phyloP scores from a whole-genome alignment of 2,329 filamentous ascomycete genomes.

The Ophiocordyceps unilateralis region DNA sequence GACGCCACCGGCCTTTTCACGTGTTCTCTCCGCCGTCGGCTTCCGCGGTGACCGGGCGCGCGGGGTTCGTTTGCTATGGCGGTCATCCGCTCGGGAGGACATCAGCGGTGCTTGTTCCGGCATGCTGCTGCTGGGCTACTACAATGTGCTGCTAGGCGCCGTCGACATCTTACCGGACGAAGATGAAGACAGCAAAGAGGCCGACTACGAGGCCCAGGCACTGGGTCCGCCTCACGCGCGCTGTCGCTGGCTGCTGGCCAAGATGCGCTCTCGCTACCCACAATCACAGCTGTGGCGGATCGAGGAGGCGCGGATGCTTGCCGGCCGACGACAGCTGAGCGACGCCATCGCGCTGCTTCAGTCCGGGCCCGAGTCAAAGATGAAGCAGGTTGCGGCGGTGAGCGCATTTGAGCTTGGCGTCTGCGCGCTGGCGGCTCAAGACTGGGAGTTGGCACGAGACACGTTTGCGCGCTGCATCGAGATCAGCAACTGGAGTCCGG shows the following conservation, averaged over 20 bases:
- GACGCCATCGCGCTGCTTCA: conserved; percentile 50
- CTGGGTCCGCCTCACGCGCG: conserved; percentile 54
- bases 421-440: conserved; percentile 60
- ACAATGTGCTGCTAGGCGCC: conserved; percentile 71
- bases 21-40: conserved; percentile 71
- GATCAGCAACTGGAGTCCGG: conserved; percentile 81
- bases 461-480: conserved; percentile 60
- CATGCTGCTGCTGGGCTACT: conserved; percentile 66
- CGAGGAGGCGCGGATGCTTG: conserved; percentile 67
- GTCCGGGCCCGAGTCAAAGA: conserved; percentile 43
- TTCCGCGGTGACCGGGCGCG: conserved; percentile 77
- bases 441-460: conserved; percentile 56
- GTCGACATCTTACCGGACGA: conserved; percentile 65
- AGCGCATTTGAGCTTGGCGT: conserved; percentile 73
- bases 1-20: conserved; percentile 80
- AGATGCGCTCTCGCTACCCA: conserved; percentile 66
- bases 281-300: conserved; percentile 72
- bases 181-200: conserved; percentile 33
- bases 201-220: conserved; percentile 27
- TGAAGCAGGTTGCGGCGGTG: conserved; percentile 78
- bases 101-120: conserved; percentile 85
- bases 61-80: conserved; percentile 78
- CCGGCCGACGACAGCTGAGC: conserved; percentile 47
- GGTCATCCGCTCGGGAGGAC: conserved; percentile 68
- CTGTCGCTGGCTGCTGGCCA: conserved; percentile 47